Evolutionary conservation across 139 green algal genomes (phyloP), one percentile per base, ranked within the genome.

Genomic region (Picochlorum costavermella): DNA sequence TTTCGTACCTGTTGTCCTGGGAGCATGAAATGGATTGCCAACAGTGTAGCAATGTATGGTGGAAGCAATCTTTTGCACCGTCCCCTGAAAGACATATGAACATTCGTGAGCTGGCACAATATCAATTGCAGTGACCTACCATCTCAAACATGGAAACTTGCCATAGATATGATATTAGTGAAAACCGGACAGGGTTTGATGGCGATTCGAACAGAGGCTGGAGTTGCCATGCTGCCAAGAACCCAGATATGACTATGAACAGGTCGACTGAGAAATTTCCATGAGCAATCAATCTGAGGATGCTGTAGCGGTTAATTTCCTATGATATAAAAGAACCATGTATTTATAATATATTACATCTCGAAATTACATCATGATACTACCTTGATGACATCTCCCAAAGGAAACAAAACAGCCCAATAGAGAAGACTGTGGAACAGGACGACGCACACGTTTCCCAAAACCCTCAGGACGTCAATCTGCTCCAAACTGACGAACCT

Each of bases 201-300:
- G 33, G 33, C 11, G 33, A 40, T 40, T 40, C 11, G 33, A 40
- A 40, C 11, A 40, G 11, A 40, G 33, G 33, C 33, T 40, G 33
- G 3, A 40, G 6, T 6, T 40, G 33, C 14, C 33, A 44, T 12
- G 48, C 37, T 45, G 31, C 33, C 3, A 23, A 57, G 14, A 55
- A 40, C 40, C 60, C 60, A 25, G 60, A 37, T 28, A 56, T 20
- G 25, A 56, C 11, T 16, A 66, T 25, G 25, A 57, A 59, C 4
- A 66, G 16, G n/a, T 66, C 58, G 8, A 51, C 40, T n/a, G n/a
- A n/a, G 12, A 50, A 14, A 28, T 64, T 64, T 17, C 58, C 43
- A 51, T 50, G 25, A 51, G n/a, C 23, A 17, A 50, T 20, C n/a
- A 51, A 28, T 49, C 20, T n/a, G 20, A 64, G 12, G 23, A 14